Evolutionary conservation across 2,329 filamentous ascomycete genomes (phyloP), one percentile per base, ranked within the genome.

Genomic region (Sporothrix luriei): DNA sequence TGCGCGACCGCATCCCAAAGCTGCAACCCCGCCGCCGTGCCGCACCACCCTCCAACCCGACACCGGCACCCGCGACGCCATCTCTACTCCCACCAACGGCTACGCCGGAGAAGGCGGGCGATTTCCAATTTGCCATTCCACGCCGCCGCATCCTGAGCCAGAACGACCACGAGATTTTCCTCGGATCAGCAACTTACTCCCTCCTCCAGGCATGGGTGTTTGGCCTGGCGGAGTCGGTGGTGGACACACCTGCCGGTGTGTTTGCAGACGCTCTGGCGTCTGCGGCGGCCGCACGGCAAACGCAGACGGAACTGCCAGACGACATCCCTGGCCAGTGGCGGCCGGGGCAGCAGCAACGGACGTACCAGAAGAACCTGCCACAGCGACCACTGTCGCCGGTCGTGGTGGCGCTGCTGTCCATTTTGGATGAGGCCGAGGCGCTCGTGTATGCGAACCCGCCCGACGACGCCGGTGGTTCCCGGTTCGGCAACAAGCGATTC

Each of bases 401-500:
- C 70, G 82, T 96, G 68, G 82, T 82, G 70, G 84, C 85, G 16
- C 86, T 98, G 43, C 78, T 96, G 51, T 76, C 79, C 19, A 87
- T 97, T 24, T 84, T 99, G 13, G 85, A 90, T 46, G 85, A 89
- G 68, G 87, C 91, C 10, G 88, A 92, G 68, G 79, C 82, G 5
- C 83, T 94, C 0, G 84, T 97, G 5, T 81, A 84, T 16, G 81
- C 85, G 66, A 89, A 90, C 67, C 95, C 95, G 0, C 90, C 95
- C 0, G 85, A 94, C 74, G 93, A 98, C 73, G 91, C 94, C 61
- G 90, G 88, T 40, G 93, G 93, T 59, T 97, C 93, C 10, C 87
- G 95, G 33, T 99, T 99, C 78, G 96, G 95, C 61, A 99, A 99
- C 80, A 94, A 93, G 74, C 88, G 91, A 1, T 99, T 99, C 80